phyloP scores from a whole-genome alignment of 176 grass and related monocot species.

The Alopecurus myosuroides region DNA sequence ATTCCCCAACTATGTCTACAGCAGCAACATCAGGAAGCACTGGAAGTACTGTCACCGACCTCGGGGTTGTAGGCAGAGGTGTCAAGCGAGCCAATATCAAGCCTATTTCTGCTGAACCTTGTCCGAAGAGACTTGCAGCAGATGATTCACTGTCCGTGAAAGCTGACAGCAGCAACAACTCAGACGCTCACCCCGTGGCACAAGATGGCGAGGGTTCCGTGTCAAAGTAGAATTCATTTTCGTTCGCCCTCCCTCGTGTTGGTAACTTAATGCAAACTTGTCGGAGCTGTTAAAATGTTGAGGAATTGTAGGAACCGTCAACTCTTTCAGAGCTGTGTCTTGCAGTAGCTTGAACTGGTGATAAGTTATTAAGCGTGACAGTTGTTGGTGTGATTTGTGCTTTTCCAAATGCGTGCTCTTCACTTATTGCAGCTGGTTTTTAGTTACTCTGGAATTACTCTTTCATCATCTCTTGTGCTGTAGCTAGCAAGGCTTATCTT shows the following conservation, averaged over 20 bases:
- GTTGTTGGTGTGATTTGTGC: not conserved
- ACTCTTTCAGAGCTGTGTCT: not conserved
- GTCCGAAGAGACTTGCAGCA: conserved; percentile 26
- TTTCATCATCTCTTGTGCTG: not conserved
- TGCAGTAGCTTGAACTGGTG: conserved; percentile 2
- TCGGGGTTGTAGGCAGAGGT: conserved; percentile 92
- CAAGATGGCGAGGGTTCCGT: conserved; percentile 22
- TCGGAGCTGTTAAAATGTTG: not conserved
- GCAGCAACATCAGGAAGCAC: conserved; percentile 53
- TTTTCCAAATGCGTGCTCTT: not conserved
- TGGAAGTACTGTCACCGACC: conserved; percentile 67
- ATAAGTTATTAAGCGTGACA: not conserved
- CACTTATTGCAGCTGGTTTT: not conserved
- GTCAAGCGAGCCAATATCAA: conserved; percentile 71
- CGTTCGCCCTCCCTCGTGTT: not conserved
- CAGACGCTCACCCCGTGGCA: not conserved
- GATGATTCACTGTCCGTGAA: conserved; percentile 31
- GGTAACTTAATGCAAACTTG: conserved; percentile 17
- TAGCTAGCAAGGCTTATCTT: not conserved
- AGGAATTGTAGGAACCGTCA: not conserved
- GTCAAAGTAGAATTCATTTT: conserved; percentile 32
- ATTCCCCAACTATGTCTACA: conserved; percentile 68
- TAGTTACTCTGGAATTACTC: not conserved
- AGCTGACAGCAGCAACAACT: conserved; percentile 30
- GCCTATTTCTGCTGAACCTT: conserved; percentile 38